A percentile compares a stretch with the other conserved stretches of the same genome.
Conservation (phyloP, 768 basidiomycete species). For the Porpolomopsis calyptriformis region DNA sequence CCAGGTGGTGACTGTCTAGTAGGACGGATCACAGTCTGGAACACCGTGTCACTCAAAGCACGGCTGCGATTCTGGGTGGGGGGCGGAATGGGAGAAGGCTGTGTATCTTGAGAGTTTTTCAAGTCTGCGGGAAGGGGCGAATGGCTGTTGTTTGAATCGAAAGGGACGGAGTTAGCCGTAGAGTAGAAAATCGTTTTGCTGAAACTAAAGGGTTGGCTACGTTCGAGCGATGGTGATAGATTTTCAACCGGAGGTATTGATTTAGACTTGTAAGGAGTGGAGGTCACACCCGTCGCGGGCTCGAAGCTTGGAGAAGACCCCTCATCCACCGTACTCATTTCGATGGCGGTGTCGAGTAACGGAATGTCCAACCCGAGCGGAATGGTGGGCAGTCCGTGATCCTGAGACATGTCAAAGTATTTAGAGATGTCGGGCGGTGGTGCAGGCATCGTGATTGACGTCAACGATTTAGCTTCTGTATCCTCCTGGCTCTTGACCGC, state of each 20-base stretch:
- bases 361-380: slow-evolving; percentile 28
- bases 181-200: slow-evolving; percentile 57
- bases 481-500: slow-evolving; percentile 17
- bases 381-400: slow-evolving; percentile 41
- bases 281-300: slow-evolving; percentile 22
- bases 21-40: slow-evolving; percentile 44
- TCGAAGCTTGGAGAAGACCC: slow-evolving; percentile 13
- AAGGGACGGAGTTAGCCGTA: slow-evolving; percentile 20
- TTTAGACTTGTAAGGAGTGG: slow-evolving; percentile 35
- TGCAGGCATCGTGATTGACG: slow-evolving; percentile 26
- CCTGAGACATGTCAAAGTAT: slow-evolving; percentile 48
- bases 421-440: slow-evolving; percentile 38
- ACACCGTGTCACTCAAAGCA: slow-evolving; percentile 54
- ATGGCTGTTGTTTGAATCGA: slow-evolving; percentile 5
- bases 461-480: slow-evolving; percentile 13
- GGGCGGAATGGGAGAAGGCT: slow-evolving; percentile 20
- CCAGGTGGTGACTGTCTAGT: slow-evolving; percentile 35
- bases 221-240: slow-evolving; percentile 24
- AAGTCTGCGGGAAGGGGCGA: slow-evolving; percentile 15
- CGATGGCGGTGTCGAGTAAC: slow-evolving; percentile 23
- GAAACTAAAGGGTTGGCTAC: slow-evolving; percentile 60
- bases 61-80: slow-evolving; percentile 35
- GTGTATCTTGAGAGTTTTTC: neutral
- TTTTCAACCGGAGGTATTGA: neutral
- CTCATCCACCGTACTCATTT: slow-evolving; percentile 11